Percentiles rank a stretch among this genome's conserved stretches.
These are phyloP conservation scores for Chlorella sp. DNA, from an alignment of 139 green algal genomes.

Conservation along the genomic window DNA sequence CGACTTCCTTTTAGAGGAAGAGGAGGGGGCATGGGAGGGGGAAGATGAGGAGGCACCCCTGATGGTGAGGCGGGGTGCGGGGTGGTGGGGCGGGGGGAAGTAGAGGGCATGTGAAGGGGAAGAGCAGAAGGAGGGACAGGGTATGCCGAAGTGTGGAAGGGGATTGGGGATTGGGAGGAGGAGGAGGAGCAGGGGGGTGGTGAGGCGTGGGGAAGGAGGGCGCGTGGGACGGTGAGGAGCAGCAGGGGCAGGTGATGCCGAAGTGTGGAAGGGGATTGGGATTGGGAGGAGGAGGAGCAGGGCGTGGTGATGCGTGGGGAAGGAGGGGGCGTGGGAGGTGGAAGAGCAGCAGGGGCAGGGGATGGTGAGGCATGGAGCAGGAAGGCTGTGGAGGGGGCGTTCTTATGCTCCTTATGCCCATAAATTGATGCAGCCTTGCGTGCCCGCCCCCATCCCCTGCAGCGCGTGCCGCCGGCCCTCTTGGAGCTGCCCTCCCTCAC, in stretches of 20 bases:
- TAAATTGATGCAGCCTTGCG: neutral
- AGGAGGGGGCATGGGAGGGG: neutral
- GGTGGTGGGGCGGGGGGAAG: too few relatives aligned
- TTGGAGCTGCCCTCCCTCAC: neutral
- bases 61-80: neutral
- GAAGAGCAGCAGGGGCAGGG: neutral
- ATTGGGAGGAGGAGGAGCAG: neutral
- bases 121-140: too few relatives aligned
- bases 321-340: neutral
- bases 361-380: neutral
- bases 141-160: too few relatives aligned
- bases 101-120: too few relatives aligned
- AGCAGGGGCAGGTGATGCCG: too few relatives aligned
- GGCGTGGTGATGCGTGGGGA: too few relatives aligned
- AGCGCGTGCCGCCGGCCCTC: conserved; percentile 6
- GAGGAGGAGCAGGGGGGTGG: neutral
- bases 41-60: neutral
- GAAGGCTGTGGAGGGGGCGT: neutral
- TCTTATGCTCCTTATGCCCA: too few relatives aligned
- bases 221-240: too few relatives aligned
- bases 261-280: neutral
- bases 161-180: neutral
- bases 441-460: neutral
- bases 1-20: neutral
- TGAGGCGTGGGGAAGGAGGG: neutral